Evolutionary conservation across 2,329 filamentous ascomycete species (phyloP).

Genomic region (Pseudogymnoascus verrucosus): DNA sequence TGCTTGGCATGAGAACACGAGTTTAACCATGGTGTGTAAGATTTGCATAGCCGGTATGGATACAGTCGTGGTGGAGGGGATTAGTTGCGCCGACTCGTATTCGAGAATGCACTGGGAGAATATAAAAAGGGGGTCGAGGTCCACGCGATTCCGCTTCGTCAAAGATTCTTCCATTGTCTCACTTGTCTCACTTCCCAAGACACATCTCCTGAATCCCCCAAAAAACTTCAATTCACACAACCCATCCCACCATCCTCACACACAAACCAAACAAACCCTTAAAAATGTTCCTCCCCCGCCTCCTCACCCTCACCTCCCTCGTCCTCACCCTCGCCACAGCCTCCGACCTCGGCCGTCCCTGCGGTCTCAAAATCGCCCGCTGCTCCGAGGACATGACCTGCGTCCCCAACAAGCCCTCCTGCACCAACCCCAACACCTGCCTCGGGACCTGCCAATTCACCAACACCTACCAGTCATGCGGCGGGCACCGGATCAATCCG

Average conservation of each 20-base stretch:
- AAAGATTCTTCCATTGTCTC: background rate
- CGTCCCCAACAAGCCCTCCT: constrained; percentile 45
- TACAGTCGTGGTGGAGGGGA: background rate
- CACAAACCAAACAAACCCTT: background rate
- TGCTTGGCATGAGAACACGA: background rate
- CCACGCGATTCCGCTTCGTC: background rate
- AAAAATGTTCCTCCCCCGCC: background rate
- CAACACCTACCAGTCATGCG: background rate
- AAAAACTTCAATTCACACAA: background rate
- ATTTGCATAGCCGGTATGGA: background rate
- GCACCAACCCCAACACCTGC: background rate
- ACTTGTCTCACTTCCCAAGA: background rate
- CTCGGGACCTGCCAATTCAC: background rate
- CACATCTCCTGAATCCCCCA: background rate
- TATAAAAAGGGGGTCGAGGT: background rate
- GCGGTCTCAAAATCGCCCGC: constrained; percentile 40
- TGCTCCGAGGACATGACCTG: constrained; percentile 36
- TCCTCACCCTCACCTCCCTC: background rate
- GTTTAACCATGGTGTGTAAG: background rate
- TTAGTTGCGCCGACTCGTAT: background rate
- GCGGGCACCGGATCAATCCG: background rate
- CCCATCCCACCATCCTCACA: no score
- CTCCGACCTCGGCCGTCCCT: background rate
- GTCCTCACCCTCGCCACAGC: background rate
- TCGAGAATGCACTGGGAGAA: background rate